Evolutionary conservation across 768 basidiomycete species (phyloP).

Genomic region (Lentinula lateritia): DNA sequence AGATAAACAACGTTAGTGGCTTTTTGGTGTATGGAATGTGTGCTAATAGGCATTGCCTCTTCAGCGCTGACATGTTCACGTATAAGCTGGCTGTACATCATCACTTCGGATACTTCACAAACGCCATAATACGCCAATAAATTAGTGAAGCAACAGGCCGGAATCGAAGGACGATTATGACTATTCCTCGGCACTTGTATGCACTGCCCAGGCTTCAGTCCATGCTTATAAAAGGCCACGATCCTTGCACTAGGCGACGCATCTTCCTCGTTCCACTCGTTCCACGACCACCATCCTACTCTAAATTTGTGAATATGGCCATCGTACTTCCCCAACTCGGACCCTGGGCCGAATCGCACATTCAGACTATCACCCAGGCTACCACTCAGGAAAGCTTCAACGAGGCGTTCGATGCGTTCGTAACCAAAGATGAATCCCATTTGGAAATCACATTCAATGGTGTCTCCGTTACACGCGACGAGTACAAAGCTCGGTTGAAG

Average conservation of each 20-base stretch:
- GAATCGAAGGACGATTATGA: not conserved
- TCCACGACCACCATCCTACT: not conserved
- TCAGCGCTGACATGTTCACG: too few species aligned
- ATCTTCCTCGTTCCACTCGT: not conserved
- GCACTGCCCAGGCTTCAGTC: not conserved
- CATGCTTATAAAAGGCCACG: not conserved
- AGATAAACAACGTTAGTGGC: too few species aligned
- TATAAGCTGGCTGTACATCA: too few species aligned
- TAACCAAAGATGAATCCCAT: slow-evolving; percentile 21
- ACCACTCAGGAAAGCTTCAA: slow-evolving; percentile 28
- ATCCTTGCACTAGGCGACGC: too few species aligned
- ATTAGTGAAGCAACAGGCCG: not conserved
- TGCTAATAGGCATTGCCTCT: too few species aligned
- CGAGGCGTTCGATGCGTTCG: slow-evolving; percentile 32
- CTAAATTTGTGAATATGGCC: not conserved
- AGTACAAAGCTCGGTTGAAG: slow-evolving; percentile 33
- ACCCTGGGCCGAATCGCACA: slow-evolving; percentile 33
- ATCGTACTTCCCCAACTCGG: slow-evolving; percentile 35
- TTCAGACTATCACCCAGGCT: slow-evolving; percentile 32
- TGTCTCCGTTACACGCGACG: slow-evolving; percentile 26
- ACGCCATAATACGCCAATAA: too few species aligned
- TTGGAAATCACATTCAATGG: slow-evolving; percentile 37
- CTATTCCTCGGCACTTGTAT: not conserved
- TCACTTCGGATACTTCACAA: too few species aligned
- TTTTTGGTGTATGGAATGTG: too few species aligned